These are phyloP conservation scores for Nepenthes alata DNA, from an alignment of 179 eudicot genomes.

Conservation along the genomic window DNA sequence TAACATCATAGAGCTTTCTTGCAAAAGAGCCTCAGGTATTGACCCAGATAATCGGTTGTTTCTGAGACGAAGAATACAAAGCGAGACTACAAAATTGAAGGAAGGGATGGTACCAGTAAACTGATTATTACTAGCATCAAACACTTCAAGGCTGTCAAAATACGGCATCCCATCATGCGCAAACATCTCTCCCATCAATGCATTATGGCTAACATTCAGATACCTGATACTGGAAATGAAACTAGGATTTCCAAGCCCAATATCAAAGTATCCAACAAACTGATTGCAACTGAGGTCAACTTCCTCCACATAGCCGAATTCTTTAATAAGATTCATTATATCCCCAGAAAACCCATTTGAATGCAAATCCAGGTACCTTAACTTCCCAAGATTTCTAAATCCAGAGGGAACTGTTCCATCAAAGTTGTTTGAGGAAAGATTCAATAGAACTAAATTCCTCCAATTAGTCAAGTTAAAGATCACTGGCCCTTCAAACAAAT, in stretches of 20 bases:
- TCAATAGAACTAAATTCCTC: constrained; percentile 22
- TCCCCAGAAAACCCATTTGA: constrained; percentile 41
- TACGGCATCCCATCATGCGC: constrained; percentile 47
- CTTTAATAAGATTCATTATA: constrained; percentile 26
- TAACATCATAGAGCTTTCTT: constrained; percentile 45
- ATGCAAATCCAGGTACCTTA: constrained; percentile 42
- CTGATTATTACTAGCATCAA: constrained; percentile 47
- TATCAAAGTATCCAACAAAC: constrained; percentile 34
- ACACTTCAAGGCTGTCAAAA: constrained; percentile 51
- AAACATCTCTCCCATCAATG: constrained; percentile 44
- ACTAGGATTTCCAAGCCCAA: constrained; percentile 32
- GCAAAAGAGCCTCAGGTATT: constrained; percentile 43
- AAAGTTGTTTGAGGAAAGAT: constrained; percentile 36
- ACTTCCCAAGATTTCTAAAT: constrained; percentile 22
- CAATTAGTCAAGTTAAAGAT: constrained; percentile 23
- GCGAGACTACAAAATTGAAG: constrained; percentile 44
- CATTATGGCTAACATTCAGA: constrained; percentile 46
- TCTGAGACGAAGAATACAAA: constrained; percentile 37
- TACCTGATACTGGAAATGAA: constrained; percentile 33
- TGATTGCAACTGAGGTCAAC: constrained; percentile 44
- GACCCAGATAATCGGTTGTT: constrained; percentile 39
- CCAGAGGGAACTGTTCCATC: constrained; percentile 28
- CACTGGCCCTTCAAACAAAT: constrained; percentile 34
- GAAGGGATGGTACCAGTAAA: constrained; percentile 40
- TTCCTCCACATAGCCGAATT: constrained; percentile 24